Evolutionary conservation across 306 rosid species (phyloP).

Genomic region (Boehmeria nivea): DNA sequence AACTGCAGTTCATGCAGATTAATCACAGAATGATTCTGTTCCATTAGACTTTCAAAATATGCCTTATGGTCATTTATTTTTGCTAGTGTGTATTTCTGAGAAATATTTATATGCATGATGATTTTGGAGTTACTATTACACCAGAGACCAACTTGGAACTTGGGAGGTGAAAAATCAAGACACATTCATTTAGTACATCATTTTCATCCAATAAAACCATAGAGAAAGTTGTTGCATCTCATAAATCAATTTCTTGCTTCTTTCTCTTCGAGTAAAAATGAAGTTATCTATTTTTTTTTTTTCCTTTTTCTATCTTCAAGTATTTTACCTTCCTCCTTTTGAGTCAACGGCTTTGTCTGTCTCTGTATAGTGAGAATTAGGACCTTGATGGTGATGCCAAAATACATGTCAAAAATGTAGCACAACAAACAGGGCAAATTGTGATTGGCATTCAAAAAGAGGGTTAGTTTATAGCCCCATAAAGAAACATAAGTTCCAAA

Average conservation of each 20-base stretch:
- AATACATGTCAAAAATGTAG: neutral
- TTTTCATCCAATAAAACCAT: conserved; percentile 44
- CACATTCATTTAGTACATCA: conserved; percentile 18
- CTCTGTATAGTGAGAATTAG: neutral
- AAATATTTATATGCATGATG: neutral
- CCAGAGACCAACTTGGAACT: no score
- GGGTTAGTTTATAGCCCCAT: neutral
- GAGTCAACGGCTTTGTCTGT: neutral
- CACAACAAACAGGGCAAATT: no score
- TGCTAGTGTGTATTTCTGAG: neutral
- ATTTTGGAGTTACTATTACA: no score
- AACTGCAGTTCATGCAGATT: neutral
- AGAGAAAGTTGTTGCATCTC: conserved; percentile 42
- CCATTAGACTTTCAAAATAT: conserved; percentile 12
- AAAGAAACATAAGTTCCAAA: neutral
- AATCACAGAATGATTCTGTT: neutral
- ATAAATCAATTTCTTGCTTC: conserved; percentile 22
- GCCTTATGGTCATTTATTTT: neutral
- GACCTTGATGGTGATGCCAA: neutral
- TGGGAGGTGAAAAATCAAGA: neutral
- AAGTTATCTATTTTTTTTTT: neutral
- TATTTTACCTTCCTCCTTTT: neutral
- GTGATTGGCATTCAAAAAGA: no score
- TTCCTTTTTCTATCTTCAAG: neutral
- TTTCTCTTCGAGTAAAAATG: neutral